These are phyloP conservation scores for Amoebophrya sp. DNA, from an alignment of 169 alveolate species.

Conservation along the genomic window DNA sequence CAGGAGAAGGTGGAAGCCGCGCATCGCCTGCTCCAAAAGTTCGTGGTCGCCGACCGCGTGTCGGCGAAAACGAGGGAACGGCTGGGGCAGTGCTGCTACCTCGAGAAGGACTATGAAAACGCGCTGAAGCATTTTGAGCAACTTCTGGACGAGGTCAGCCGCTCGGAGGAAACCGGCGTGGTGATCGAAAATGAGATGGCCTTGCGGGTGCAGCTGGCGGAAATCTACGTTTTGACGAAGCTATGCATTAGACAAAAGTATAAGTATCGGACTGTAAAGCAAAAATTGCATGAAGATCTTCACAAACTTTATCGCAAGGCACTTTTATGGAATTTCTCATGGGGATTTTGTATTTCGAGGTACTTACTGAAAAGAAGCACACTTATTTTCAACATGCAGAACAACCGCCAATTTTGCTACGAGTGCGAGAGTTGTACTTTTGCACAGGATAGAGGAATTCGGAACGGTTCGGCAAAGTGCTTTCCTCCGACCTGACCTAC, in stretches of 20 bases:
- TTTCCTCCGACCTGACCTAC: background rate
- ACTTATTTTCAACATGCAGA: too few relatives aligned
- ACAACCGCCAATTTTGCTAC: too few relatives aligned
- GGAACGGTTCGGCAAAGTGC: background rate
- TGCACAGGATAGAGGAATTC: too few relatives aligned
- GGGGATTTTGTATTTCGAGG: too few relatives aligned
- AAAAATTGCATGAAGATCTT: too few relatives aligned
- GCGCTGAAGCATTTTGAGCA: background rate
- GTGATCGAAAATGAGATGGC: background rate
- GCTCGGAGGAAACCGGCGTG: background rate
- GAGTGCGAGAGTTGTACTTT: too few relatives aligned
- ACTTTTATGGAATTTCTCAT: too few relatives aligned
- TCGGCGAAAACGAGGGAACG: background rate
- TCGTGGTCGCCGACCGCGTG: background rate
- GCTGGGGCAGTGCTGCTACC: background rate
- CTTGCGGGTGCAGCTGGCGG: background rate
- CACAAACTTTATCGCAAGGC: too few relatives aligned
- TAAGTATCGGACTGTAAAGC: too few relatives aligned
- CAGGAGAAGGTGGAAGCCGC: background rate
- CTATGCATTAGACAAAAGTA: too few relatives aligned
- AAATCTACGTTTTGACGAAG: background rate
- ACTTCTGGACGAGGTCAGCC: background rate
- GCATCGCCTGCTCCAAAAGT: background rate
- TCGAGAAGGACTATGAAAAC: background rate
- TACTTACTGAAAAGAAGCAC: too few relatives aligned